Evolutionary conservation across 257 asterid species (phyloP), one percentile per base, ranked within the genome.

Genomic region (Handroanthus guayacan): DNA sequence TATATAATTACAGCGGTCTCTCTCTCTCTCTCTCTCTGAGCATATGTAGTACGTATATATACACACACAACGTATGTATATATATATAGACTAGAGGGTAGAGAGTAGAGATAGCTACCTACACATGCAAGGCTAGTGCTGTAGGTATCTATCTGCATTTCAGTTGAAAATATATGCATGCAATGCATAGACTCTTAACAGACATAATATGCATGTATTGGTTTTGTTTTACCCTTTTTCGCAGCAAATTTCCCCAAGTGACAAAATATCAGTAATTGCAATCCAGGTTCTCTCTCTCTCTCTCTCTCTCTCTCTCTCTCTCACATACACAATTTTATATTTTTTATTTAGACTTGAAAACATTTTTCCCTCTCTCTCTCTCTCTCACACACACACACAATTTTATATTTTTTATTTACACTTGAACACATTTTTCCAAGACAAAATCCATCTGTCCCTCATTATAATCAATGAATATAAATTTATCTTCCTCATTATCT

Each of bases 181-280:
- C 31, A 25, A 25, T 25, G 62, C 51, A 17, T 65, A 70, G 72
- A 52, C 47, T 65, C 66, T 50, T 50, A 68, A 16, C 17, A 68
- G 57, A 12, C 56, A 51, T 64, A 51, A 72, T 20, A 71, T 76
- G 69, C 80, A 61, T 41, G 82, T 61, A 68, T 55, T 52, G 47
- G 64, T 9, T 62, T 78, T 76, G 62, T 77, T 73, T 76, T 41
- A 60, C 71, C 78, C 67, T 58, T 55, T 34, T 52, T 25, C 67
- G 51, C 81, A 78, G 79, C 76, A 69, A 79, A 78, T 78, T 77
- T 79, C 76, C 81, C 80, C 75, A 73, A n/a, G 80, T 78, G 82
- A 78, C 85, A 85, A 69, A 72, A 83, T 68, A 50, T 81, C 85
- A 86, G 78, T 81, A 45, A 74, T 71, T 72, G 20, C 20, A 80